Base-by-base conservation (phyloP, 2,329 filamentous ascomycete genomes). In the Huntiella bhutanensis region DNA sequence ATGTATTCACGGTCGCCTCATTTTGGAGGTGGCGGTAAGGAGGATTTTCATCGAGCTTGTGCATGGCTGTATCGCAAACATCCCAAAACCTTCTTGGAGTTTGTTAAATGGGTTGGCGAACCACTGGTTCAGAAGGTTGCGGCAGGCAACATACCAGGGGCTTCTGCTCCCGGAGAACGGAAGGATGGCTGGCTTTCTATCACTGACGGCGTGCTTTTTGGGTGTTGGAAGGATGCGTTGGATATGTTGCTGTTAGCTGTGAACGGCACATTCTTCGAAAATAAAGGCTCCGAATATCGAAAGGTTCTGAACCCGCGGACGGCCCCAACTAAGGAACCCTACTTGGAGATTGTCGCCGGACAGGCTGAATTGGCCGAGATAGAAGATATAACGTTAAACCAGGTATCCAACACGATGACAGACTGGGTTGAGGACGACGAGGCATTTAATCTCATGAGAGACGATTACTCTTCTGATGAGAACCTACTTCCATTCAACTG, bases 201-300 rank as follows among this genome's bases (percentile, higher is more conserved):
- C 6, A 28, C 22, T 8, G 22, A 28, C 2, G 22, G 22, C 2
- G 22, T 28, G 8, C 12, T 73, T 4, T 73, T 77, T 45, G 71
- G 73, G 0, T 77, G 76, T 57, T 77, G 71, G 71, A 76, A 77
- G 52, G 72, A 77, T 53, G 58, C 76, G 3, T 58, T 75, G 2
- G 77, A 76, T 52, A 61, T 77, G 2, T 60, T 77, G 0, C 67
- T 63, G 1, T 60, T 77, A 2, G 64, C 66, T 0, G 67, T 62
- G 17, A 66, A 71, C 43, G 59, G 61, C 17, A 59, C 17, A n/a
- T 32, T 45, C 13, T 22, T 8, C 10, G 3, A 12, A 28, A 28
- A 6, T 7, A 17, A 54, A 1, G 1, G 54, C 22, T 28, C 6
- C 8, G 22, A 1, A 28, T 28, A 28, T 8, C 5, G 22, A 28